Conservation (phyloP, 768 basidiomycete species). For the Auricularia heimuer region DNA sequence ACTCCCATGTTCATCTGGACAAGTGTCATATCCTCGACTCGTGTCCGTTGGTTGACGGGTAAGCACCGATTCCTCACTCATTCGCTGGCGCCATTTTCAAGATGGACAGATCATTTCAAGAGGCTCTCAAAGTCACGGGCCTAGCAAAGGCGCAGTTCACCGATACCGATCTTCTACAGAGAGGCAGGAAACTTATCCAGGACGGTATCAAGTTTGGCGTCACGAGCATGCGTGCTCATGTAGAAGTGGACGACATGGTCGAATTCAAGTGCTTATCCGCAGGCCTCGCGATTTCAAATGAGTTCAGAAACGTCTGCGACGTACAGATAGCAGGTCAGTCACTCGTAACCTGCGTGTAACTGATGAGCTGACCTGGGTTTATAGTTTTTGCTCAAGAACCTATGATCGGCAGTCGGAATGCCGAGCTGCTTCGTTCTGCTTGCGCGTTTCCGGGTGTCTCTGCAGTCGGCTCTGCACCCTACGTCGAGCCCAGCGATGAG, state of each 20-base stretch:
- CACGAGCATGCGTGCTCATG: conserved; percentile 57
- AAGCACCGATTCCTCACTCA: conserved; percentile 12
- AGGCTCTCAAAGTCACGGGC: conserved; percentile 45
- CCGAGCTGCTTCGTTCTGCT: conserved; percentile 34
- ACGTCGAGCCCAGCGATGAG: conserved; percentile 42
- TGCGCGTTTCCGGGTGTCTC: conserved; percentile 27
- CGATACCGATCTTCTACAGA: conserved; percentile 37
- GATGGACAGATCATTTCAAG: conserved; percentile 37
- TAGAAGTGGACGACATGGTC: conserved; percentile 52
- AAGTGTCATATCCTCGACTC: conserved; percentile 56
- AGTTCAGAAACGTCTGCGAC: conserved; percentile 38
- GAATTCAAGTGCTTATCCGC: conserved; percentile 43
- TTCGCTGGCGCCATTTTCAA: background rate
- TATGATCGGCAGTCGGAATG: conserved; percentile 42
- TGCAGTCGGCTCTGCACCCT: conserved; percentile 55
- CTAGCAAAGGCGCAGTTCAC: conserved; percentile 41
- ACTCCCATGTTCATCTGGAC: conserved; percentile 58
- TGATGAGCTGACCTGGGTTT: background rate
- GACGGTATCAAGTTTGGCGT: conserved; percentile 54
- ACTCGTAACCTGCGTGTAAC: too few relatives aligned
- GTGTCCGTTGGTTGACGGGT: conserved; percentile 46
- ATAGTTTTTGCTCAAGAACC: conserved; percentile 56
- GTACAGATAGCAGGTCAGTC: conserved; percentile 47
- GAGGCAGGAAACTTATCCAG: conserved; percentile 44
- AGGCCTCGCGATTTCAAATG: conserved; percentile 37